Evolutionary conservation across 2,329 filamentous ascomycete species (phyloP).

Genomic region (Ambrosiella xylebori): DNA sequence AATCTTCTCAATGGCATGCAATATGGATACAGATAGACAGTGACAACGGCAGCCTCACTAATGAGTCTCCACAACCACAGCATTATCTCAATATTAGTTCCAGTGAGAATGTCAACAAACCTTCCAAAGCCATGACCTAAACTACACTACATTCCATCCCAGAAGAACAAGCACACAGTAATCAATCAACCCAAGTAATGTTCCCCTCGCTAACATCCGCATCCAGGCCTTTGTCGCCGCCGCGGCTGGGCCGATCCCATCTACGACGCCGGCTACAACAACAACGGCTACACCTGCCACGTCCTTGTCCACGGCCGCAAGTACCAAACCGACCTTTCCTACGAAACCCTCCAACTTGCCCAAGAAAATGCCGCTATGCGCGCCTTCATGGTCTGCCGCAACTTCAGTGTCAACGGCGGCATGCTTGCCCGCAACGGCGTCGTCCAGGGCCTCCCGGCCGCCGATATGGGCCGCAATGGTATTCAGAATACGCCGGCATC

Average conservation of each 20-base stretch:
- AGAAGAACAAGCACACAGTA: no score
- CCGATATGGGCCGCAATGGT: constrained; percentile 14
- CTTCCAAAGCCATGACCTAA: no score
- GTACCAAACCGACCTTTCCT: constrained; percentile 79
- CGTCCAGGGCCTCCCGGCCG: constrained; percentile 46
- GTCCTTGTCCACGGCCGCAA: constrained; percentile 92
- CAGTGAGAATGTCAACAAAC: no score
- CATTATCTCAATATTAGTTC: no score
- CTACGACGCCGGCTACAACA: constrained; percentile 65
- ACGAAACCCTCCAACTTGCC: constrained; percentile 65
- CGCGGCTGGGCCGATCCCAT: constrained; percentile 83
- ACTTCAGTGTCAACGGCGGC: constrained; percentile 92
- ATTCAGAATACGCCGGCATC: background rate
- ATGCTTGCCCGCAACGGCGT: constrained; percentile 60
- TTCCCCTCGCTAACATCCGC: background rate
- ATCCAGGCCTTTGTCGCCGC: constrained; percentile 73
- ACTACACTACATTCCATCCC: no score
- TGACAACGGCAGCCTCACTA: no score
- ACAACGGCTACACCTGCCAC: constrained; percentile 67
- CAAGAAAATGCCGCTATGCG: constrained; percentile 90
- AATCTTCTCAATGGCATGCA: no score
- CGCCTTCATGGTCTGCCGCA: constrained; percentile 93
- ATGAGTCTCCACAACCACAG: no score
- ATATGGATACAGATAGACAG: no score
- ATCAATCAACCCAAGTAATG: no score